phyloP scores from a whole-genome alignment of 192 early-diverging fungal genomes.

The Backusella morwellensis region DNA sequence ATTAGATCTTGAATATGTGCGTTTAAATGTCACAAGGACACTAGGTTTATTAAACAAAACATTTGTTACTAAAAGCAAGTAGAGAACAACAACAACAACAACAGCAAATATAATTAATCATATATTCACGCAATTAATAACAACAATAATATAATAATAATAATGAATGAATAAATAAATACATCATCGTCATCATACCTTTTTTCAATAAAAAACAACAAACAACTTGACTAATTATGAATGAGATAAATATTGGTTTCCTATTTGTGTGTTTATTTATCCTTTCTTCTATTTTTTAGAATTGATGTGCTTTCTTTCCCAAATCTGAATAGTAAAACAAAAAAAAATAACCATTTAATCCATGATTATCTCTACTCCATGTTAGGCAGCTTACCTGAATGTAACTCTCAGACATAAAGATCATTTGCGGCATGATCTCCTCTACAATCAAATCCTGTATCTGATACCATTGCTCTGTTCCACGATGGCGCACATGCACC shows the following conservation, averaged over 20 bases:
- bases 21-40: constrained; percentile 81
- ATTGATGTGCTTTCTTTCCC: constrained; percentile 24
- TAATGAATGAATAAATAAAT: not conserved
- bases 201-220: not conserved
- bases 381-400: constrained; percentile 67
- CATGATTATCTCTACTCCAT: not conserved
- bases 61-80: constrained; percentile 63
- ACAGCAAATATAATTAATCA: not conserved
- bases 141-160: not conserved
- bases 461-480: constrained; percentile 89
- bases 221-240: not conserved
- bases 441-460: constrained; percentile 94
- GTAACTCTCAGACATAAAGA: constrained; percentile 89
- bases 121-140: not conserved
- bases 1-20: constrained; percentile 91
- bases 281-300: not conserved
- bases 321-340: constrained; percentile 24
- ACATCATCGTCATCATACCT: not conserved
- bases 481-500: constrained; percentile 73
- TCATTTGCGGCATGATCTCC: constrained; percentile 92
- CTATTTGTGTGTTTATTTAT: not conserved
- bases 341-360: not conserved
- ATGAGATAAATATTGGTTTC: not conserved
- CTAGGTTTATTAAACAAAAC: constrained; percentile 81
- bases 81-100: constrained; percentile 5